A percentile compares a stretch with the other conserved stretches of the same genome.
These are phyloP conservation scores for Asterionellopsis glacialis DNA, from an alignment of 108 stramenopile species.

Conservation along the genomic window DNA sequence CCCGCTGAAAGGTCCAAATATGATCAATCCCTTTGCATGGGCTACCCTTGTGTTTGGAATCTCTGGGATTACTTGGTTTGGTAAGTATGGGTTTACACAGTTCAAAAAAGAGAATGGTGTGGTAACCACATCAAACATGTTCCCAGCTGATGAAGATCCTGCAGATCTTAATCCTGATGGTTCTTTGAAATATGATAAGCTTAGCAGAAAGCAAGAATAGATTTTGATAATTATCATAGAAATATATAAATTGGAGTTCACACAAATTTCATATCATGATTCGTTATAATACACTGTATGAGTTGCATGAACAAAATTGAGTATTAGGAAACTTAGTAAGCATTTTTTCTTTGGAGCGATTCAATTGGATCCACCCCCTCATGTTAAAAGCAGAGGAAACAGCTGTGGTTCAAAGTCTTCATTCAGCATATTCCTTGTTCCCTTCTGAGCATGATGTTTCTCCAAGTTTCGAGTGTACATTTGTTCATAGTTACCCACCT, in stretches of 20 bases:
- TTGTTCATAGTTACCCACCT: conserved; percentile 9
- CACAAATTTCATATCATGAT: too few species aligned
- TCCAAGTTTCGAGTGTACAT: conserved; percentile 11
- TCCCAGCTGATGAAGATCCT: conserved; percentile 2
- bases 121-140: background rate
- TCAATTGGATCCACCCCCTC: too few species aligned
- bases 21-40: background rate
- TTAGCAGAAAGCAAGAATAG: background rate
- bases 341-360: too few species aligned
- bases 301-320: too few species aligned
- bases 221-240: too few species aligned
- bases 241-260: too few species aligned
- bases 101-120: background rate
- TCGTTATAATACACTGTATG: too few species aligned
- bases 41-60: background rate
- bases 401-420: conserved; percentile 1
- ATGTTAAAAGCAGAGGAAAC: background rate
- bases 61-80: too few species aligned
- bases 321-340: too few species aligned
- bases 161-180: background rate
- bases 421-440: conserved; percentile 33
- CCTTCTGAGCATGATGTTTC: conserved; percentile 3
- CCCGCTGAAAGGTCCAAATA: background rate
- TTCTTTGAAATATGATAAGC: background rate
- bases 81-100: too few species aligned